Percentiles rank a stretch among this genome's conserved stretches.
Evolutionary conservation across 192 early-diverging fungal genomes (phyloP).

Genomic region (Backusella sp.): DNA sequence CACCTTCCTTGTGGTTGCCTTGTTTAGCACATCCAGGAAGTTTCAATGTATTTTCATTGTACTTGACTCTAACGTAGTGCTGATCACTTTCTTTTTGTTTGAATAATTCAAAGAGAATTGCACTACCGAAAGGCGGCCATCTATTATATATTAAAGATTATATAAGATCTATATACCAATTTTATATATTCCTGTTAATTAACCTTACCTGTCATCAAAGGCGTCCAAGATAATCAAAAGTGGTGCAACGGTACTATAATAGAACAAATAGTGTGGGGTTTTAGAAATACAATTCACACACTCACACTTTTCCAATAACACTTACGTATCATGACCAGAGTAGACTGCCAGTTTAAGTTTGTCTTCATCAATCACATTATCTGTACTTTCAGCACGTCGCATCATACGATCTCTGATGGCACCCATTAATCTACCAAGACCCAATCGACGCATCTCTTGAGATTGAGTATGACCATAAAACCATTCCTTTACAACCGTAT

Average conservation of each 20-base stretch:
- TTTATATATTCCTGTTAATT: neutral
- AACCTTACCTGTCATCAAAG: slow-evolving; percentile 35
- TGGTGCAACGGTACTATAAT: slow-evolving; percentile 35
- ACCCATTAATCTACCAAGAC: slow-evolving; percentile 35
- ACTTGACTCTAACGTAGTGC: slow-evolving; percentile 38
- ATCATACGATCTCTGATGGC: slow-evolving; percentile 38
- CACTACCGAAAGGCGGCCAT: slow-evolving; percentile 44
- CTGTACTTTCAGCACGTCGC: slow-evolving; percentile 22
- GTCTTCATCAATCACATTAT: slow-evolving; percentile 19
- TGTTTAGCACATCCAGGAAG: slow-evolving; percentile 30
- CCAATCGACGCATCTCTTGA: slow-evolving; percentile 31
- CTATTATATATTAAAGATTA: slow-evolving; percentile 14
- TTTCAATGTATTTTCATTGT: slow-evolving; percentile 32
- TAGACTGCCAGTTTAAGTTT: slow-evolving; percentile 38
- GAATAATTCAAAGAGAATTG: slow-evolving; percentile 40
- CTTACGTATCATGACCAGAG: slow-evolving; percentile 43
- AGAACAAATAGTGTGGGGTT: neutral
- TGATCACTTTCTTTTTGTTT: slow-evolving; percentile 24
- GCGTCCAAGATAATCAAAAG: slow-evolving; percentile 30
- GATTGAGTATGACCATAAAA: slow-evolving; percentile 31
- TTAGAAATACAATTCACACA: neutral
- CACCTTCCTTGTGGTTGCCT: slow-evolving; percentile 32
- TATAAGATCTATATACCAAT: neutral
- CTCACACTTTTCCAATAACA: neutral
- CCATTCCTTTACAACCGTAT: slow-evolving; percentile 35